A percentile compares a stretch with the other conserved stretches of the same genome.
Conservation (phyloP, 805 yeast species). For the Kazachstania africana region DNA sequence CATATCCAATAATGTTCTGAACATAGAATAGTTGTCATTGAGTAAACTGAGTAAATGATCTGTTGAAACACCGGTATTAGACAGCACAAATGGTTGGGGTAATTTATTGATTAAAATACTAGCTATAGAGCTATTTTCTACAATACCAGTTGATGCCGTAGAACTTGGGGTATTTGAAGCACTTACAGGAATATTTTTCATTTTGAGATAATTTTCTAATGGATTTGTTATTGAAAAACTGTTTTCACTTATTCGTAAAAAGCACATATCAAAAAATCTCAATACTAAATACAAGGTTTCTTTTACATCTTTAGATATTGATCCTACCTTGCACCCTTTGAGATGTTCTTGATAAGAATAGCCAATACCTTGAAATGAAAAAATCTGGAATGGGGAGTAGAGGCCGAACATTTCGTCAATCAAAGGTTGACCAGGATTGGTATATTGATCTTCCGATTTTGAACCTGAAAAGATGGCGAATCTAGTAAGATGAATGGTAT, state of each 20-base stretch:
- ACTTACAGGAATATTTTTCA: constrained; percentile 16
- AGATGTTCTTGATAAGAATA: constrained; percentile 10
- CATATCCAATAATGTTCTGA: constrained; percentile 12
- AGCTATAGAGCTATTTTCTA: constrained; percentile 4
- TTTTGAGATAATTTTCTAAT: constrained; percentile 13
- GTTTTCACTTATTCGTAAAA: constrained; percentile 12
- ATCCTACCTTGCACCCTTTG: constrained; percentile 1
- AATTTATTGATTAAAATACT: constrained; percentile 10
- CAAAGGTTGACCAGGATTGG: constrained; percentile 7
- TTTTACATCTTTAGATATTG: constrained; percentile 33
- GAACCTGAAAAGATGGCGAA: constrained; percentile 13
- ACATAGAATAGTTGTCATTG: constrained; percentile 14
- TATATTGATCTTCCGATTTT: not conserved
- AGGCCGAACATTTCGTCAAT: constrained; percentile 23
- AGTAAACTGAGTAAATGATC: not conserved
- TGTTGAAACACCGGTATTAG: constrained; percentile 7
- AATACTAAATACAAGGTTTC: constrained; percentile 21
- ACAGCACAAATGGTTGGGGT: constrained; percentile 11
- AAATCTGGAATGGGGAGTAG: constrained; percentile 18
- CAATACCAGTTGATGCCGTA: constrained; percentile 1
- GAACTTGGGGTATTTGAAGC: constrained; percentile 10
- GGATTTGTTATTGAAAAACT: constrained; percentile 18
- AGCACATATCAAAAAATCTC: constrained; percentile 21
- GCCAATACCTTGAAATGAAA: constrained; percentile 24
- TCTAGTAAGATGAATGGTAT: constrained; percentile 14